A percentile compares a stretch with the other conserved stretches of the same genome.
phyloP scores from a whole-genome alignment of 2,329 filamentous ascomycete genomes.

The Neospermospora avenae region DNA sequence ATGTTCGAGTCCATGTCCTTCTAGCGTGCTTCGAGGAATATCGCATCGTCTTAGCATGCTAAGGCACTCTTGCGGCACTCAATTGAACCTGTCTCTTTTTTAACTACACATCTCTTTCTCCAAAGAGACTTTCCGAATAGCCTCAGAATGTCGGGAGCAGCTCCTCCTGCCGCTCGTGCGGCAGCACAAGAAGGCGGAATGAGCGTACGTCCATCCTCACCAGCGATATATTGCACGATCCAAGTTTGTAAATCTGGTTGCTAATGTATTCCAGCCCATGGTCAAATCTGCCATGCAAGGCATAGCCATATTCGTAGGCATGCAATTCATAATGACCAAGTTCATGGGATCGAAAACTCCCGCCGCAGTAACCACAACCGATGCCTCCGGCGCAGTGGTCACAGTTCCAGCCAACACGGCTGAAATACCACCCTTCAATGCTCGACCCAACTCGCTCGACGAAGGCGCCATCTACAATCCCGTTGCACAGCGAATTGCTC shows the following conservation, averaged over 20 bases:
- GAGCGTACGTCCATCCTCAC: conserved; percentile 34
- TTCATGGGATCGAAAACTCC: conserved; percentile 46
- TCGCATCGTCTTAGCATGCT: not conserved
- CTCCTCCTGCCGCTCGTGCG: conserved; percentile 32
- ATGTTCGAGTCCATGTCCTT: not conserved
- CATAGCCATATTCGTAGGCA: conserved; percentile 52
- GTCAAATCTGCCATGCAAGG: conserved; percentile 45
- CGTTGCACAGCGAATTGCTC: conserved; percentile 70
- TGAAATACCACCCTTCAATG: conserved; percentile 60
- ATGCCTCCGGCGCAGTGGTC: conserved; percentile 52
- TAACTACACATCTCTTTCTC: not conserved
- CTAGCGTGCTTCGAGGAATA: conserved; percentile 7
- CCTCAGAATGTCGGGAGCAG: conserved; percentile 34
- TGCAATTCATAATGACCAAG: conserved; percentile 57
- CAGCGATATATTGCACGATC: too few species aligned
- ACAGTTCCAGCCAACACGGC: conserved; percentile 52
- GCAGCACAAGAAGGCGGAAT: conserved; percentile 32
- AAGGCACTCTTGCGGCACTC: not conserved
- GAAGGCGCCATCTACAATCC: conserved; percentile 60
- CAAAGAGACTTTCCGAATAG: conserved; percentile 10
- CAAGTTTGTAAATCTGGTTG: not conserved
- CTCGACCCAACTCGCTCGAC: conserved; percentile 59
- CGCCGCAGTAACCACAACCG: conserved; percentile 42
- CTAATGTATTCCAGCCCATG: conserved; percentile 28
- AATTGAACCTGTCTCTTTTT: not conserved